Evolutionary conservation across 2,329 filamentous ascomycete species (phyloP).

Genomic region (Arthrobotrys sinensis): DNA sequence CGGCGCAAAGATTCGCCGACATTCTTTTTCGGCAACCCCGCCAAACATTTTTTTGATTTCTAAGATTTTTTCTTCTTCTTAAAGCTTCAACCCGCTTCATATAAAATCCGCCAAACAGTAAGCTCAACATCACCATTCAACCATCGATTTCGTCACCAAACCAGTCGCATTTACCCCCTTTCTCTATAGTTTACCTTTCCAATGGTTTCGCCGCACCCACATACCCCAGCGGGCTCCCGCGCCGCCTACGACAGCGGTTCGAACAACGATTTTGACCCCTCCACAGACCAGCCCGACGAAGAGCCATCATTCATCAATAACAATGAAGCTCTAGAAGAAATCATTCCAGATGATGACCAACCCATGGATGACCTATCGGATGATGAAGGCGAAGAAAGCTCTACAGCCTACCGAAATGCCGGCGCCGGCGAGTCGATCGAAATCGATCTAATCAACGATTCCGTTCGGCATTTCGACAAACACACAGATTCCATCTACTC

Average conservation of each 20-base stretch:
- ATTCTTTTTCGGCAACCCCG: constrained; percentile 54
- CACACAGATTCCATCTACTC: constrained; percentile 94
- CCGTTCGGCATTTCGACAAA: constrained; percentile 88
- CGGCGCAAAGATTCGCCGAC: constrained; percentile 57
- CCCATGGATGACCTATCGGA: constrained; percentile 85
- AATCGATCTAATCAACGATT: constrained; percentile 90
- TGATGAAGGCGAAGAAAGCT: constrained; percentile 71
- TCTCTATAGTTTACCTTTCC: neutral
- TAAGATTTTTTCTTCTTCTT: constrained; percentile 45
- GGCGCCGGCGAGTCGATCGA: constrained; percentile 74
- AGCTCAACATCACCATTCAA: constrained; percentile 22
- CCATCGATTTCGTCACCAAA: neutral
- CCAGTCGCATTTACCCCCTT: constrained; percentile 4
- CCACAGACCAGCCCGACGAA: constrained; percentile 70
- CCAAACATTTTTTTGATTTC: constrained; percentile 59
- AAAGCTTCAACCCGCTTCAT: constrained; percentile 25
- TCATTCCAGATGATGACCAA: constrained; percentile 78
- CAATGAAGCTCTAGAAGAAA: constrained; percentile 84
- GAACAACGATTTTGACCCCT: constrained; percentile 41
- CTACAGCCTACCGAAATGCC: constrained; percentile 44
- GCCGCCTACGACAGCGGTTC: constrained; percentile 48
- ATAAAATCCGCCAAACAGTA: constrained; percentile 30
- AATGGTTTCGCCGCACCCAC: constrained; percentile 57
- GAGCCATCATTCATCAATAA: constrained; percentile 81
- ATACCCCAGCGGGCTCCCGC: constrained; percentile 45